These are phyloP conservation scores for Senna siamea DNA, from an alignment of 306 rosid genomes.

Conservation along the genomic window DNA sequence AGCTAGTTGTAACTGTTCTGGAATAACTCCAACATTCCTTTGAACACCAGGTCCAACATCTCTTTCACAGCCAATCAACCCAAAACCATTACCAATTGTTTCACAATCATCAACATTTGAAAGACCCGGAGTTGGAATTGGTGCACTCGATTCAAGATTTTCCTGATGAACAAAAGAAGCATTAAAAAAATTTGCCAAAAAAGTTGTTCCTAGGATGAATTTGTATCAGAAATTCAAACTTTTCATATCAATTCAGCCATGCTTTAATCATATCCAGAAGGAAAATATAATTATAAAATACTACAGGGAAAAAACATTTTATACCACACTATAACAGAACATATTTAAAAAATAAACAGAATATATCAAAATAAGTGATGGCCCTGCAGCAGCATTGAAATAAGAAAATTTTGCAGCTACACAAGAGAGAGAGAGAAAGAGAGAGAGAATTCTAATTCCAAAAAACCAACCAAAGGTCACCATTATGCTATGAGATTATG, in stretches of 20 bases:
- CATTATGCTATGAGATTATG: neutral
- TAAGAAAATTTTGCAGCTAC: neutral
- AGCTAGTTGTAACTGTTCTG: constrained; percentile 54
- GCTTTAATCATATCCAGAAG: constrained; percentile 8
- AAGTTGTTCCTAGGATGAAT: constrained; percentile 15
- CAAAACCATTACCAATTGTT: constrained; percentile 60
- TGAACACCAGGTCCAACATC: constrained; percentile 44
- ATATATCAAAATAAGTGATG: neutral
- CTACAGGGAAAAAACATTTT: neutral
- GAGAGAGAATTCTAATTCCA: neutral
- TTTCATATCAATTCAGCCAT: constrained; percentile 11
- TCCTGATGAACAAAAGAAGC: constrained; percentile 55
- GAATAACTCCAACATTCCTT: constrained; percentile 44
- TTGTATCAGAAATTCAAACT: constrained; percentile 30
- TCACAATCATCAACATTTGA: constrained; percentile 54
- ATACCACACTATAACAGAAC: neutral
- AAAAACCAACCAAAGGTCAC: neutral
- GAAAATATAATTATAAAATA: neutral
- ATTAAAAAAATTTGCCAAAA: constrained; percentile 29
- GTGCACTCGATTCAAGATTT: constrained; percentile 57
- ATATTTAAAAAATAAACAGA: constrained; percentile 15
- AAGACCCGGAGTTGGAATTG: constrained; percentile 47
- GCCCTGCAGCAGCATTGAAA: neutral
- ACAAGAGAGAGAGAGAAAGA: neutral
- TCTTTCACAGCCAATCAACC: constrained; percentile 47